These are phyloP conservation scores for Hymenoscyphus fraxineus DNA, from an alignment of 2,329 filamentous ascomycete genomes.

Conservation along the genomic window DNA sequence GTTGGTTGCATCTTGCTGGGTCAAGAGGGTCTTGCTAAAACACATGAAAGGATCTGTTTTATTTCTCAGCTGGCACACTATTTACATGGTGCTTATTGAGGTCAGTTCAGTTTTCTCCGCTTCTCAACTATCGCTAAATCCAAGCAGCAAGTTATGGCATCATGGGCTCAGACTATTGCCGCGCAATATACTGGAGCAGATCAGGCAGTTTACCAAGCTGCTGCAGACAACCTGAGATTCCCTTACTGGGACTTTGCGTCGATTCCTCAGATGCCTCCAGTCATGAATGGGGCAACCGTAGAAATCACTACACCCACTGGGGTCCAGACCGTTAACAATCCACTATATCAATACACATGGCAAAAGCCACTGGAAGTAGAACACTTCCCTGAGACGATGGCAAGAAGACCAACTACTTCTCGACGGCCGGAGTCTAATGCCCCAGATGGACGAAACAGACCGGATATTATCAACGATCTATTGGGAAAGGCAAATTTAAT, in stretches of 20 bases:
- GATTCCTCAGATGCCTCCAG: slow-evolving; percentile 40
- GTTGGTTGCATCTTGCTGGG: slow-evolving; percentile 12
- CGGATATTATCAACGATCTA: slow-evolving; percentile 18
- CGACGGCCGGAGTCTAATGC: slow-evolving; percentile 19
- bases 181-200: slow-evolving; percentile 15
- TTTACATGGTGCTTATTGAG: slow-evolving; percentile 52
- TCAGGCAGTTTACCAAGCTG: slow-evolving; percentile 39
- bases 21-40: background rate
- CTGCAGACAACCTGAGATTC: slow-evolving; percentile 39
- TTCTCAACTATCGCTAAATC: slow-evolving; percentile 6
- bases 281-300: slow-evolving; percentile 28
- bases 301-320: slow-evolving; percentile 28
- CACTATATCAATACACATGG: slow-evolving; percentile 48
- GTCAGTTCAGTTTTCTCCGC: slow-evolving; percentile 35
- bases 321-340: slow-evolving; percentile 41
- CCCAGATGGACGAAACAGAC: slow-evolving; percentile 19
- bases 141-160: slow-evolving; percentile 48
- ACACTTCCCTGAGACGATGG: slow-evolving; percentile 25
- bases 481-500: slow-evolving; percentile 21
- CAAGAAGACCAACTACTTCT: slow-evolving; percentile 30
- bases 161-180: slow-evolving; percentile 45
- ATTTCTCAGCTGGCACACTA: slow-evolving; percentile 49
- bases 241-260: slow-evolving; percentile 48
- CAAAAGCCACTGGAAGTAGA: slow-evolving; percentile 36
- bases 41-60: slow-evolving; percentile 21